Percentiles rank a stretch among this genome's conserved stretches.
Evolutionary conservation across 495 filamentous ascomycete species (phyloP).

Genomic region (Hypoxylon lienhwacheense): DNA sequence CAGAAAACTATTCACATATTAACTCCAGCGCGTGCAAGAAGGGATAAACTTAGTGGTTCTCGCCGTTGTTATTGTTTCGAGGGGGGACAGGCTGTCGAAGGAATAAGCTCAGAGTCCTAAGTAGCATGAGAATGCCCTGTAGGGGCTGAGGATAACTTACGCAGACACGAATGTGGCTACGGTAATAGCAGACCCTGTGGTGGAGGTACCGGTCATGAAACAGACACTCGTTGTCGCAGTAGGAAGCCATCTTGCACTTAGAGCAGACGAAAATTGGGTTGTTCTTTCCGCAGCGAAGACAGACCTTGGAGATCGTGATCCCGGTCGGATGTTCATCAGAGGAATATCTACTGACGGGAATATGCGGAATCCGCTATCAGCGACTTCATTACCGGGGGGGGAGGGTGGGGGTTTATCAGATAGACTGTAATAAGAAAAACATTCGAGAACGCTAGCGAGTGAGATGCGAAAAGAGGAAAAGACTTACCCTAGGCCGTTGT

Average conservation of each 20-base stretch:
- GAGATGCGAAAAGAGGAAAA: not conserved
- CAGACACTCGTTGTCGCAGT: constrained; percentile 22
- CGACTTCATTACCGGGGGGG: not conserved
- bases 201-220: constrained; percentile 9
- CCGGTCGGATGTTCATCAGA: constrained; percentile 7
- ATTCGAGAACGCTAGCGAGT: too few relatives aligned
- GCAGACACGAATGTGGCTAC: constrained; percentile 4
- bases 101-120: not conserved
- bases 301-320: constrained; percentile 13
- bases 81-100: constrained; percentile 8
- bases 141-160: too few relatives aligned
- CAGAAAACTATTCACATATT: too few relatives aligned
- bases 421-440: too few relatives aligned
- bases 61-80: too few relatives aligned
- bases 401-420: too few relatives aligned
- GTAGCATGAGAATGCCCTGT: not conserved
- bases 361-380: too few relatives aligned
- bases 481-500: constrained; percentile 31
- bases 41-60: too few relatives aligned
- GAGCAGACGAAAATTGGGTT: not conserved
- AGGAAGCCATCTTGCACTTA: constrained; percentile 19
- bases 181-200: constrained; percentile 12
- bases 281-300: constrained; percentile 17
- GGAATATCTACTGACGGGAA: constrained; percentile 12
- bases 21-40: too few relatives aligned